A percentile compares a stretch with the other conserved stretches of the same genome.
phyloP scores from a whole-genome alignment of 1,139 yeast genomes.

The Hansenula anomala region DNA sequence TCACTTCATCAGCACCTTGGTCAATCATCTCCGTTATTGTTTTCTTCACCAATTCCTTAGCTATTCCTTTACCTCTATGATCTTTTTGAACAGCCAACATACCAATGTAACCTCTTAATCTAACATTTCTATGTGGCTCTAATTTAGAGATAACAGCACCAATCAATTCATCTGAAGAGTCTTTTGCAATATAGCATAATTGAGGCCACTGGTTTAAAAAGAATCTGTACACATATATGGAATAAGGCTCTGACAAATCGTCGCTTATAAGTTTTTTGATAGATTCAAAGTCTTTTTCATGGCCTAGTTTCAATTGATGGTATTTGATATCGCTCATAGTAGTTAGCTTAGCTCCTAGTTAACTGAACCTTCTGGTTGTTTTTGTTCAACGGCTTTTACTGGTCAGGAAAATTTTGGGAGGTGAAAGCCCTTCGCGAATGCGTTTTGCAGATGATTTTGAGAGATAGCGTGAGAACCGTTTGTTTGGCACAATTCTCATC shows the following conservation, averaged over 20 bases:
- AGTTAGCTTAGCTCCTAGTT: too few species aligned
- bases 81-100: constrained; percentile 82
- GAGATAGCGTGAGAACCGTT: too few species aligned
- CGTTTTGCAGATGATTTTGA: too few species aligned
- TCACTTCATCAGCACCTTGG: constrained; percentile 74
- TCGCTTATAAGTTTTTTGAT: constrained; percentile 45
- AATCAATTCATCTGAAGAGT: constrained; percentile 38
- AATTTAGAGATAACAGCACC: constrained; percentile 86
- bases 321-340: constrained; percentile 6
- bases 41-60: constrained; percentile 59
- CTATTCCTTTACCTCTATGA: constrained; percentile 77
- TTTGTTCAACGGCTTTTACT: too few species aligned
- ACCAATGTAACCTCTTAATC: constrained; percentile 87
- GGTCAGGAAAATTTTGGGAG: too few species aligned
- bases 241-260: constrained; percentile 70
- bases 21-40: constrained; percentile 65
- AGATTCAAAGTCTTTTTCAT: constrained; percentile 26
- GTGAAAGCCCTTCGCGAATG: too few species aligned
- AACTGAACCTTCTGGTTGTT: too few species aligned
- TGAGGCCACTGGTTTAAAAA: constrained; percentile 70
- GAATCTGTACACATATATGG: constrained; percentile 65
- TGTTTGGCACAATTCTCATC: too few species aligned
- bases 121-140: constrained; percentile 68
- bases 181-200: constrained; percentile 47
- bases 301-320: constrained; percentile 24